A percentile compares a stretch with the other conserved stretches of the same genome.
phyloP scores from a whole-genome alignment of 805 yeast genomes.

The Pichia phayaonensis region DNA sequence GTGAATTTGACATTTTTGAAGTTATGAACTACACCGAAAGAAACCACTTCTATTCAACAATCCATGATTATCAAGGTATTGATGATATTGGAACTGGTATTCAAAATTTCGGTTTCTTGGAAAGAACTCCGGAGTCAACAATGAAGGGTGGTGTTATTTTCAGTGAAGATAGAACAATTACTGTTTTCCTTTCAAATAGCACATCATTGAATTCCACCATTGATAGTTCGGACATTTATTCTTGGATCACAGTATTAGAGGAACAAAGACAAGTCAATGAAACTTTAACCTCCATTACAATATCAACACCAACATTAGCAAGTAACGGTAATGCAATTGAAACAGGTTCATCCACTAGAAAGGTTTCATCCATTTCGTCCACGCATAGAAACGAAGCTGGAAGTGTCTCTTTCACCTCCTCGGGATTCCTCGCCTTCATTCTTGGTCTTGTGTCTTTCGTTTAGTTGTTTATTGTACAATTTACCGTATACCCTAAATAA shows the following conservation, averaged over 20 bases:
- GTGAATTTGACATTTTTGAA: conserved; percentile 73
- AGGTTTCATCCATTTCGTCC: not conserved
- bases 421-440: not conserved
- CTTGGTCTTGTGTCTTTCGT: not conserved
- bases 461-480: not conserved
- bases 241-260: conserved; percentile 35
- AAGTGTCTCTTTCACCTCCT: not conserved
- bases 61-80: conserved; percentile 73
- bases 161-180: conserved; percentile 50
- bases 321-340: not conserved
- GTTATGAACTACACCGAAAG: conserved; percentile 57
- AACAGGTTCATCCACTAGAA: not conserved
- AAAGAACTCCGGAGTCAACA: conserved; percentile 41
- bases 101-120: conserved; percentile 46
- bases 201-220: conserved; percentile 43
- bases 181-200: conserved; percentile 51
- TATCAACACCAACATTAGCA: conserved; percentile 5
- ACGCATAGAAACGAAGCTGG: conserved; percentile 1
- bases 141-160: conserved; percentile 72
- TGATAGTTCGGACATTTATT: conserved; percentile 34
- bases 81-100: conserved; percentile 56
- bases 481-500: not conserved
- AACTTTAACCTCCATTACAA: conserved; percentile 18
- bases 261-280: conserved; percentile 11
- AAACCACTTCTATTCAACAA: conserved; percentile 51